Evolutionary conservation across 176 grass and related monocot genomes (phyloP), one percentile per base, ranked within the genome.

Genomic region (Oryza glaberrima): DNA sequence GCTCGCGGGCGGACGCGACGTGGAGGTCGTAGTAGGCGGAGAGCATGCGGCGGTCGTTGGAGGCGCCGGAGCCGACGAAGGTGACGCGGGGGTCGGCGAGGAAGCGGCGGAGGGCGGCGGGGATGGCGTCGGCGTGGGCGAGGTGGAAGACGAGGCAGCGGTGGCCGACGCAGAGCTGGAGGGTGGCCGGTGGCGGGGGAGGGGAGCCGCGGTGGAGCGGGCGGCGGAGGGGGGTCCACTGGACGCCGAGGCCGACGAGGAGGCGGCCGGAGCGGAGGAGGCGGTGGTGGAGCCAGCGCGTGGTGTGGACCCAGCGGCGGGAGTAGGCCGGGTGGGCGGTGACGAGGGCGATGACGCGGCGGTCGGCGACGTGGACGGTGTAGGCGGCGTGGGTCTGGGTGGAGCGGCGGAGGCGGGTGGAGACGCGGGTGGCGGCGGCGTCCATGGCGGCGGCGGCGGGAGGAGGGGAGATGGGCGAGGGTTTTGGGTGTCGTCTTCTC

Each of bases 81-180:
- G 78, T 68, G 77, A 93, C 40, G 9, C 81, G 38, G 7, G 48
- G 17, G 74, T 93, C 77, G 82, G 70, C 72, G 52, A 93, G 70
- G 48, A 90, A 82, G 10, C 46, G 56, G 45, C 11, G 56, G 44
- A 88, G 71, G 49, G 0, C 28, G 30, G 12, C 6, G 14, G 67
- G 76, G 26, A 82, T 20, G 54, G 34, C 17, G 63, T 12, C 14
- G 81, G 73, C 73, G 0, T 20, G 72, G n/a, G 60, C 48, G 51
- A 93, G 67, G 35, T 90, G 88, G 75, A 88, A 88, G n/a, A 93
- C 51, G 32, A 90, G 81, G 79, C 81, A 82, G 23, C 81, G 45
- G 72, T 69, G 38, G 46, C 88, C 84, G 3, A 52, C 69, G 84
- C 77, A 93, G 81, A 93, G 80, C 67, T 93, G 81, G 9, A 93